Evolutionary conservation across 345 rosid genomes (phyloP), one percentile per base, ranked within the genome.

Genomic region (Aquilaria sinensis): DNA sequence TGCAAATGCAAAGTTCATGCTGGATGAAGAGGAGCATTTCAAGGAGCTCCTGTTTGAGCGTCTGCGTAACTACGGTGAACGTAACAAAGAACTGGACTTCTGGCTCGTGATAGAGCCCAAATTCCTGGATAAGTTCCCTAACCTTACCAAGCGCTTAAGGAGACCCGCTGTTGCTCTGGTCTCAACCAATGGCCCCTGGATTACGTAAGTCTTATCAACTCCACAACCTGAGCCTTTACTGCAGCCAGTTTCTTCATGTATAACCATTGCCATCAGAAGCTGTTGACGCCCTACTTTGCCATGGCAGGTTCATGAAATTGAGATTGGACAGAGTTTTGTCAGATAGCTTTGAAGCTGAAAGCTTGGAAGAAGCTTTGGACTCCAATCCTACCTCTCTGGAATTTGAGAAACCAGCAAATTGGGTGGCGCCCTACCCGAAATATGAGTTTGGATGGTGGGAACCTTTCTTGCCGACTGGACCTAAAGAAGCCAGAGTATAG

Each of bases 11-110:
- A 89, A 92, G 64, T 89, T 92, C 83, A 87, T 92, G 98, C 77
- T 92, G 69, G 98, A 92, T 59, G 98, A 92, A 78, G 98, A 92
- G 74, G 98, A 89, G 80, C 98, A 92, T 70, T 92, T 92, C 68
- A 61, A 83, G 79, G 98, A 92, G 81, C 90, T 64, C 14, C 16
- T 92, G 78, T 89, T 77, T 13, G 98, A 92, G 76, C 80, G 96
- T 61, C 93, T 78, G 30, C 87, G 90, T 8, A 11, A 65, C 70
- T 92, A 73, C 61, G 88, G 82, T 58, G 99, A 93, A 66, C 85
- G 86, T 33, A 70, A 79, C 2, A 78, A 58, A 46, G 84, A 83
- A 70, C 86, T 60, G 50, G 99, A 93, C 75, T 93, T 86, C 50
- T 93, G 99, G 99, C 95, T 93, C 67, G 89, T 88, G 16, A 81